These are phyloP conservation scores for Obelidium mucronatum DNA, from an alignment of 192 early-diverging fungal species.

Conservation along the genomic window DNA sequence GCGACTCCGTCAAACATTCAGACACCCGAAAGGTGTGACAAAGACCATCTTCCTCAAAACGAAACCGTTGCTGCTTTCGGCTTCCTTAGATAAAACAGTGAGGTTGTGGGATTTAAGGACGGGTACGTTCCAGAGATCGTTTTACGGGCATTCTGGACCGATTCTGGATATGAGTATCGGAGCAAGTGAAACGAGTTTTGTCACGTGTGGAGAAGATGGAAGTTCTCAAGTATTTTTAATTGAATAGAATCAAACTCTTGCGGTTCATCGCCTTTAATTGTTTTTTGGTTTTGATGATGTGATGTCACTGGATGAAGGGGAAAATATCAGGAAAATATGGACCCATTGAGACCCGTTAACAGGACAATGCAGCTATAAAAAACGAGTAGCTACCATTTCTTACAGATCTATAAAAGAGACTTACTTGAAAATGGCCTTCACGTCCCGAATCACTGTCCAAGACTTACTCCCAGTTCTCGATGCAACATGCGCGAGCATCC, in stretches of 20 bases:
- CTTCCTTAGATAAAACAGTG: conserved; percentile 83
- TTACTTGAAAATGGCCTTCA: not conserved
- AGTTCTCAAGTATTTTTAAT: conserved; percentile 37
- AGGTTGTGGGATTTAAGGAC: conserved; percentile 92
- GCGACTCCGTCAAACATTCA: conserved; percentile 80
- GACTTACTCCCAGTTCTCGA: not conserved
- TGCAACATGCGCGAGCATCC: not conserved
- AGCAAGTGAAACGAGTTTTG: conserved; percentile 71
- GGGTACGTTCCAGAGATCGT: conserved; percentile 76
- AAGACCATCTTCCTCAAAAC: conserved; percentile 75
- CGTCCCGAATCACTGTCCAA: not conserved
- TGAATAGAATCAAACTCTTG: not conserved
- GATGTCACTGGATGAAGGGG: too few species aligned
- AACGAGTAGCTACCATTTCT: not conserved
- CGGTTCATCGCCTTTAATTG: too few species aligned
- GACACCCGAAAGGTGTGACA: conserved; percentile 87
- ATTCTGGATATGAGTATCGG: conserved; percentile 85
- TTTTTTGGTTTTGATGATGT: too few species aligned
- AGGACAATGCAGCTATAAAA: not conserved
- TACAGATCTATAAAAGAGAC: not conserved
- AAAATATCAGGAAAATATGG: too few species aligned
- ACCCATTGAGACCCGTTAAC: not conserved
- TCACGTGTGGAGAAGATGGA: conserved; percentile 89
- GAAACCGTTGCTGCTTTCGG: conserved; percentile 74
- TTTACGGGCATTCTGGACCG: conserved; percentile 85